Conservation (phyloP, 345 rosid genomes). For the Eucalyptus fibrosa region DNA sequence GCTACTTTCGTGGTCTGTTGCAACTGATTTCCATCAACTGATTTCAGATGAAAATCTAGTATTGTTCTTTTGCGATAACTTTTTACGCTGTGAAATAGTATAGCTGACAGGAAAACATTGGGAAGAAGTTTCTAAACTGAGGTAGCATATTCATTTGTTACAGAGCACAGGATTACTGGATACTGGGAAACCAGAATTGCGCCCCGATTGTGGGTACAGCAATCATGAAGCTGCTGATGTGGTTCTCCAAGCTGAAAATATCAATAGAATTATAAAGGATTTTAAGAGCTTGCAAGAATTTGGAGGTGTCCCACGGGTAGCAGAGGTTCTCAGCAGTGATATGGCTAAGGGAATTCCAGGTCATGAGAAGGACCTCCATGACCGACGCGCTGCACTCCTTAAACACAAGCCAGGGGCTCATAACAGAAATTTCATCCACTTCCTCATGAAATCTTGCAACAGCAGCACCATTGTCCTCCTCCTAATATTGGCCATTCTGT, state of each 20-base stretch:
- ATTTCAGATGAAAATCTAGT: too few species aligned
- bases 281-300: fast-evolving
- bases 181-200: too few species aligned
- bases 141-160: too few species aligned
- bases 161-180: too few species aligned
- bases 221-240: too few species aligned
- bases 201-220: too few species aligned
- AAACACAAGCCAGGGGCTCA: background rate
- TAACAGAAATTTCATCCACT: background rate
- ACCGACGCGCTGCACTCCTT: background rate
- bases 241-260: background rate
- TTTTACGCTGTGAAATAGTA: too few species aligned
- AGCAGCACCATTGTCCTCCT: background rate
- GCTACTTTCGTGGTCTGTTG: background rate
- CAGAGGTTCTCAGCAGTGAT: background rate
- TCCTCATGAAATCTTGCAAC: background rate
- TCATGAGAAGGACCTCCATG: background rate
- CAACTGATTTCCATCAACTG: background rate
- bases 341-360: background rate
- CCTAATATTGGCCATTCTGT: too few species aligned
- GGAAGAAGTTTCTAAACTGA: too few species aligned
- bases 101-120: too few species aligned
- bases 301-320: background rate
- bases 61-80: too few species aligned
- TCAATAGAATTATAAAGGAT: background rate